Percentiles rank a stretch among this genome's conserved stretches.
Conservation (phyloP, 2,329 filamentous ascomycete genomes). For the Talaromyces rugulosus region DNA sequence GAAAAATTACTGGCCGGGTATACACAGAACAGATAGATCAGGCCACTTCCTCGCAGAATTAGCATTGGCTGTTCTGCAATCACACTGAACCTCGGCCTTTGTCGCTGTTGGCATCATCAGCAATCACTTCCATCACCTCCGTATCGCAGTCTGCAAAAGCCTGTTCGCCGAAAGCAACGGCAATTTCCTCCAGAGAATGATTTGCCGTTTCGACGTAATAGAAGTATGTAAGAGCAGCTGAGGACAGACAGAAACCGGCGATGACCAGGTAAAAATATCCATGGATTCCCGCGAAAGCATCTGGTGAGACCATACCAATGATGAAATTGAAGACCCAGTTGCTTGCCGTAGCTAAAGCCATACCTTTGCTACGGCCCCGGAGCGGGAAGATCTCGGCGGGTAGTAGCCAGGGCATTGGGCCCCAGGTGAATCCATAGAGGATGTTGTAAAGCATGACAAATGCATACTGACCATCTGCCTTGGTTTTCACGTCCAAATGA, state of each 20-base stretch:
- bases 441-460: conserved; percentile 39
- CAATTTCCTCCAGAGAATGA: conserved; percentile 31
- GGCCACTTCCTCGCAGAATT: too few species aligned
- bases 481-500: conserved; percentile 18
- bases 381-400: conserved; percentile 26
- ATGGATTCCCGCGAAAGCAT: conserved; percentile 39
- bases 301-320: conserved; percentile 37
- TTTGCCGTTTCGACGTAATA: conserved; percentile 42
- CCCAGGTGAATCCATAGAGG: conserved; percentile 36
- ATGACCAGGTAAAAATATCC: conserved; percentile 43
- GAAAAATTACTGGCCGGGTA: too few species aligned
- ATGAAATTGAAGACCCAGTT: conserved; percentile 38
- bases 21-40: too few species aligned
- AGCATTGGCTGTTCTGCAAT: too few species aligned
- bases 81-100: too few species aligned
- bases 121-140: background rate
- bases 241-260: conserved; percentile 39
- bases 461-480: conserved; percentile 35
- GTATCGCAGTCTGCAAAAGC: conserved; percentile 16
- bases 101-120: too few species aligned
- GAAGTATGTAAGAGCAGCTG: conserved; percentile 32
- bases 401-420: conserved; percentile 38
- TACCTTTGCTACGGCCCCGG: conserved; percentile 37
- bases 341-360: conserved; percentile 35
- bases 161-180: conserved; percentile 38